phyloP scores from a whole-genome alignment of 805 yeast genomes.

The Saturnispora galanensis region DNA sequence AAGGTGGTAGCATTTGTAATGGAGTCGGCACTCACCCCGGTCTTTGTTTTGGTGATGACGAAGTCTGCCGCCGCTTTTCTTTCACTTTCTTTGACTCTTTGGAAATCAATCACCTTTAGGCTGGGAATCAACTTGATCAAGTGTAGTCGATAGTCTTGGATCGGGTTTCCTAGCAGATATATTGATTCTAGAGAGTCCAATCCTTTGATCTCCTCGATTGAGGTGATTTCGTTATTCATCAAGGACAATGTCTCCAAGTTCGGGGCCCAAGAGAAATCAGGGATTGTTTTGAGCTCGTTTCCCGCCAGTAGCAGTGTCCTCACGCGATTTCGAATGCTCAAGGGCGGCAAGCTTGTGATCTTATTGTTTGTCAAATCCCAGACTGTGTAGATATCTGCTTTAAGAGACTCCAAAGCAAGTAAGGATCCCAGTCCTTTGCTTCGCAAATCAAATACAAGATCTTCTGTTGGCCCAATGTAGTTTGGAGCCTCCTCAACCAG shows the following conservation, averaged over 20 bases:
- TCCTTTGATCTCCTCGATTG: slow-evolving; percentile 34
- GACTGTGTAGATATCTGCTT: slow-evolving; percentile 35
- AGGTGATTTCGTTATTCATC: slow-evolving; percentile 38
- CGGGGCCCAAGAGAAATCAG: slow-evolving; percentile 27
- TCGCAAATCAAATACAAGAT: slow-evolving; percentile 33
- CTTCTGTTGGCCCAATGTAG: slow-evolving; percentile 37
- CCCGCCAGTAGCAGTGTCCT: slow-evolving; percentile 51
- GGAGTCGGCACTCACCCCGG: slow-evolving; percentile 3
- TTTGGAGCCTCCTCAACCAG: slow-evolving; percentile 40
- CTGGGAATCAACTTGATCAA: slow-evolving; percentile 55
- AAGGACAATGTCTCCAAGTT: slow-evolving; percentile 44
- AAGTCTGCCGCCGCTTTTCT: slow-evolving; percentile 33
- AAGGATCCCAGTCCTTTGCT: slow-evolving; percentile 32
- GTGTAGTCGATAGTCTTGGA: slow-evolving; percentile 48
- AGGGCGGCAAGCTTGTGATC: slow-evolving; percentile 41
- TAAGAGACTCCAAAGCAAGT: slow-evolving; percentile 26
- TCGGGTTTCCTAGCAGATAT: slow-evolving; percentile 49
- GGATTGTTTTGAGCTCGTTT: slow-evolving; percentile 44
- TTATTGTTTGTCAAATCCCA: slow-evolving; percentile 74
- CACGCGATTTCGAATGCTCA: slow-evolving; percentile 35
- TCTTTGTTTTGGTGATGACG: slow-evolving; percentile 31
- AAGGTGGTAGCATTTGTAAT: slow-evolving; percentile 8
- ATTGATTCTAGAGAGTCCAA: slow-evolving; percentile 36
- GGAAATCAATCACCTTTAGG: slow-evolving; percentile 58
- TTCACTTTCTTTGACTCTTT: slow-evolving; percentile 48